These are phyloP conservation scores for Nidularia sp. DNA, from an alignment of 768 basidiomycete genomes.

Conservation along the genomic window DNA sequence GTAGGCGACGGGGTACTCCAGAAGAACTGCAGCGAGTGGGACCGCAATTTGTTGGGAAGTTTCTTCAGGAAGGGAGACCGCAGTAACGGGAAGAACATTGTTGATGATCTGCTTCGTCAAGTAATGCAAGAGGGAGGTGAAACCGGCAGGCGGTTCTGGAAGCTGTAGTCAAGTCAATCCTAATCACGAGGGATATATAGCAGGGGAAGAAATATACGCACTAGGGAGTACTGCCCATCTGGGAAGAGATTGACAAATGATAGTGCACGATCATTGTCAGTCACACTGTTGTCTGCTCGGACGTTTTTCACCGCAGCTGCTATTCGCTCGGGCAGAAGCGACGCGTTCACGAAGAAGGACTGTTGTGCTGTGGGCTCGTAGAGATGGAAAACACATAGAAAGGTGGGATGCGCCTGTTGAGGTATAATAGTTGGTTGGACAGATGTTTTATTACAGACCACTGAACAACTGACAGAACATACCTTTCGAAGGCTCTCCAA, in stretches of 20 bases:
- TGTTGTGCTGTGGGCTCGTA: constrained; percentile 44
- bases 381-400: constrained; percentile 42
- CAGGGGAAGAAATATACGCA: not conserved
- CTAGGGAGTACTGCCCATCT: not conserved
- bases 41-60: constrained; percentile 24
- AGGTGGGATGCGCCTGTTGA: constrained; percentile 7
- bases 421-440: not conserved
- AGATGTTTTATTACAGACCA: too few relatives aligned
- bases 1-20: constrained; percentile 61
- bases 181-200: not conserved
- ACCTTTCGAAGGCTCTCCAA: constrained; percentile 35
- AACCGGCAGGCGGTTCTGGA: not conserved
- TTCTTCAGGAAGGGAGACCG: constrained; percentile 13
- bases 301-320: not conserved
- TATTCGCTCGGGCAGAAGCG: constrained; percentile 12
- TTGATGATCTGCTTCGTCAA: too few relatives aligned
- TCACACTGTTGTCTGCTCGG: constrained; percentile 4
- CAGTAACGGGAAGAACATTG: too few relatives aligned
- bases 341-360: constrained; percentile 50
- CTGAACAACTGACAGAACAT: not conserved
- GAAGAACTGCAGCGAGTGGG: constrained; percentile 53
- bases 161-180: constrained; percentile 2
- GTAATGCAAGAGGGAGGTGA: not conserved
- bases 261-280: constrained; percentile 1
- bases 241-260: not conserved